Evolutionary conservation across 495 filamentous ascomycete species (phyloP), one percentile per base, ranked within the genome.

Genomic region (Penicillium alfredii): DNA sequence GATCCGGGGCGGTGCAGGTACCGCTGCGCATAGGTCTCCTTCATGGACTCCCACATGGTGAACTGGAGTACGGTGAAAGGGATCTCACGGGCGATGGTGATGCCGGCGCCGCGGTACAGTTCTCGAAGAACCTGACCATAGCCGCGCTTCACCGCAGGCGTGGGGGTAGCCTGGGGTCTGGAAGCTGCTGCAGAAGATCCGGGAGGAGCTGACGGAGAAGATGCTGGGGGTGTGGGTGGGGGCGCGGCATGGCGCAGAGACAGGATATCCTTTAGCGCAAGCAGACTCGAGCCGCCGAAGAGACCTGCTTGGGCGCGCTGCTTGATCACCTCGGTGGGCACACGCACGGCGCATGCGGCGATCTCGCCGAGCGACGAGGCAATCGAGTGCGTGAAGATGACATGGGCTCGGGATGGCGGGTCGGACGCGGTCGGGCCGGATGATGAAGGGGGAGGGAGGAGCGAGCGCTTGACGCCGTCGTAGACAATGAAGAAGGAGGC

Each of bases 401-500:
- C 49, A 38, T 63, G 63, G n/a, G 56, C 32, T 25, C 60, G 56
- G 22, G 68, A 54, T 9, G 52, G 58, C 4, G 49, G 35, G 14
- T 59, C 35, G 20, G 43, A n/a, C n/a, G n/a, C n/a, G n/a, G n/a
- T n/a, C n/a, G n/a, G n/a, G n/a, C n/a, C 33, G 38, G 23, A 16
- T 10, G 35, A 22, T 8, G 44, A 22, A 7, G 45, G 15, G 1
- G 53, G 39, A 4, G 49, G 51, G 22, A 87, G 64, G 8, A 76
- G 49, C 4, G 67, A 48, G 40, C 66, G 64, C 56, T 96, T 97
- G 26, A 82, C 69, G 33, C 76, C 67, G 56, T 98, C 92, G 67
- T 98, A 98, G 38, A 88, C 93, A 56, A 87, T 84, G 76, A 98
- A 98, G 76, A 98, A 98, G 45, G 94, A 86, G 26, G 92, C 90